phyloP scores from a whole-genome alignment of 2,329 filamentous ascomycete species.

The Penicillium verrucosum region DNA sequence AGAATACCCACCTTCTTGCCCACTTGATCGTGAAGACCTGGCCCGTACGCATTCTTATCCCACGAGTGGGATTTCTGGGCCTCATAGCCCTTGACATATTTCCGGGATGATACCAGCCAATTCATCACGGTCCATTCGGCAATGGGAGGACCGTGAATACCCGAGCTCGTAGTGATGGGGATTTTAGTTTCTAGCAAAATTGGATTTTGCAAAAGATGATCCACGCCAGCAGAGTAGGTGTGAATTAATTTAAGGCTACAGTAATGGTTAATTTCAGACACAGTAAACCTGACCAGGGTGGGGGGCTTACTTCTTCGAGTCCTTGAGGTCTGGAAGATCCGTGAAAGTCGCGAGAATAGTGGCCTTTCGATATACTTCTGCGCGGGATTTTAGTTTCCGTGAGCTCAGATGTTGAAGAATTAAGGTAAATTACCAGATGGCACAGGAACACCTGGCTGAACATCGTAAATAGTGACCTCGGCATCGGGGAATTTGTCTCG shows the following conservation, averaged over 20 bases:
- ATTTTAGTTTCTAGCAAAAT: conserved; percentile 53
- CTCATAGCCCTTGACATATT: conserved; percentile 54
- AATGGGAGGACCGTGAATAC: conserved; percentile 63
- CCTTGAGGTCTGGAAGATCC: conserved; percentile 27
- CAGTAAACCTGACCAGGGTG: no score
- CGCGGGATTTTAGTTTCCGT: neutral
- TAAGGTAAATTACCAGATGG: conserved; percentile 21
- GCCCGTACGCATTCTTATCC: conserved; percentile 30
- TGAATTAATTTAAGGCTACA: conserved; percentile 51
- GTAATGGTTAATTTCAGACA: neutral
- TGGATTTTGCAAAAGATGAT: conserved; percentile 52
- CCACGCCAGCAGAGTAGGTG: conserved; percentile 56
- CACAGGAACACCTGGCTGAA: conserved; percentile 11
- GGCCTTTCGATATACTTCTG: conserved; percentile 25
- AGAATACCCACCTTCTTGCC: conserved; percentile 59
- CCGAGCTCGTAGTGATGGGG: conserved; percentile 53
- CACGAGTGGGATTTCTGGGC: conserved; percentile 57
- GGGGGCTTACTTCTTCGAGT: conserved; percentile 26
- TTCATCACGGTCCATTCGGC: conserved; percentile 66
- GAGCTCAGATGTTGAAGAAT: neutral
- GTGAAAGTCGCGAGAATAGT: conserved; percentile 28
- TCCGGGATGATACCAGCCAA: conserved; percentile 55
- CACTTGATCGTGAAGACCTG: conserved; percentile 50
- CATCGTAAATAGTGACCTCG: conserved; percentile 19
- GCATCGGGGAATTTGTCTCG: conserved; percentile 23